Evolutionary conservation across 768 basidiomycete genomes (phyloP), one percentile per base, ranked within the genome.

Genomic region (Collybia sp.): DNA sequence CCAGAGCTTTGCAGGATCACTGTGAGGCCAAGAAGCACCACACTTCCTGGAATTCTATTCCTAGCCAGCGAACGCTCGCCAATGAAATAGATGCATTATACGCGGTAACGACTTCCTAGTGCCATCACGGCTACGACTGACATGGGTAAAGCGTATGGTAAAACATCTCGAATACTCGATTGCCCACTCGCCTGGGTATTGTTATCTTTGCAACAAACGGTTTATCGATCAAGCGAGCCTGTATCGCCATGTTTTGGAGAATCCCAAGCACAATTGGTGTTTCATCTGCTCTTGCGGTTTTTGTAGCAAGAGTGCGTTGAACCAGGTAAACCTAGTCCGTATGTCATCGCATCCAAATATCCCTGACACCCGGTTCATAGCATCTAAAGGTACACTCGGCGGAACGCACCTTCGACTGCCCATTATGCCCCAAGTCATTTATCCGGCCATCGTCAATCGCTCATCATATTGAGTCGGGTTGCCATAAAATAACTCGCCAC

Each of bases 381-480:
- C 68, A 70, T 43, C 42, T 65, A 6, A 39, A 45, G 6, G 53
- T 61, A 5, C 66, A 68, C 47, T 15, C 10, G 11, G 45, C 40
- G 10, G 42, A 46, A 2, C 54, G 60, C 20, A 47, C 47, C n/a
- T 42, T 63, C 32, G 45, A 53, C 31, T 72, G 70, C 42, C 68
- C 65, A 1, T 54, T 65, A 31, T 74, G 68, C 54, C 20, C 39
- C 15, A 48, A 53, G 34, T 55, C 44, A 35, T 71, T 69, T 54
- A 67, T 64, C 37, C 56, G 57, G 12, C 57, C 63, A 4, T 70
- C 71, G n/a, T 63, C 62, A 2, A 59, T 73, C 6, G 63, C 68
- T 1, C 54, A 59, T 11, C 73, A 75, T 48, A 56, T 73, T 42
- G 73, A 73, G 46, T 64, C 65, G 1, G 72, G 69, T 0, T 70